Base-by-base conservation (phyloP, 139 green algal species). In the Micractinium sp. region DNA sequence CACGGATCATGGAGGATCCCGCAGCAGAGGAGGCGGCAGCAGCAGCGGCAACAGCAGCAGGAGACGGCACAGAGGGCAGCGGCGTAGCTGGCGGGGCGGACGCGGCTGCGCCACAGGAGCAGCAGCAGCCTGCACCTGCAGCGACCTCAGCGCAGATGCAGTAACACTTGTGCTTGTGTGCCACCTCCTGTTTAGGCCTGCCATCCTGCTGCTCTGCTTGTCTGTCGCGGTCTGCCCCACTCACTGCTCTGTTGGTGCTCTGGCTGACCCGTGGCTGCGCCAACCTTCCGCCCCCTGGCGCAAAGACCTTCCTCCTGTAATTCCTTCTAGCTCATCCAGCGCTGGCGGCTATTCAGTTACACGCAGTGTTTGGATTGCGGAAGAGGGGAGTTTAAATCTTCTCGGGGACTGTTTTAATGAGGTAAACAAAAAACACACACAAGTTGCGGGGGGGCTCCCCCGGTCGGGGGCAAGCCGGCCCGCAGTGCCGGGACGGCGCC, bases 1-100 rank as follows among this genome's bases (percentile, higher is more conserved):
- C 86, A 41, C 67, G 87, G 38, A 88, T 93, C 18, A 90, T 93
- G 87, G 39, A 75, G 76, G 79, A 76, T 20, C 31, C 61, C 14
- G 19, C 14, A 33, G 56, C 75, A 69, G 86, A 41, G 38, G 67
- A 13, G 19, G 39, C 67, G 38, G 60, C 35, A 67, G 87, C 73
- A 60, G 73, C 41, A 61, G 39, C 7, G 4, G 63, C 27, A 27
- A 29, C 77, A 0, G 74, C 5, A 61, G 35, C 19, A 61, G 60
- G 20, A 29, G 67, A 25, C n/a, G 63, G 47, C 35, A 67, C 71
- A 61, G 74, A 13, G 27, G 41, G 53, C 85, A 67, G 74, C 74
- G 41, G 53, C 39, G 20, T 13, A 33, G 29, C 31, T 19, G 41
- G 63, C 16, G 78, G 41, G 5, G 74, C 33, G 33, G 74, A 18